Conservation (phyloP, 78 protist genomes). For the Acrasis kona region DNA sequence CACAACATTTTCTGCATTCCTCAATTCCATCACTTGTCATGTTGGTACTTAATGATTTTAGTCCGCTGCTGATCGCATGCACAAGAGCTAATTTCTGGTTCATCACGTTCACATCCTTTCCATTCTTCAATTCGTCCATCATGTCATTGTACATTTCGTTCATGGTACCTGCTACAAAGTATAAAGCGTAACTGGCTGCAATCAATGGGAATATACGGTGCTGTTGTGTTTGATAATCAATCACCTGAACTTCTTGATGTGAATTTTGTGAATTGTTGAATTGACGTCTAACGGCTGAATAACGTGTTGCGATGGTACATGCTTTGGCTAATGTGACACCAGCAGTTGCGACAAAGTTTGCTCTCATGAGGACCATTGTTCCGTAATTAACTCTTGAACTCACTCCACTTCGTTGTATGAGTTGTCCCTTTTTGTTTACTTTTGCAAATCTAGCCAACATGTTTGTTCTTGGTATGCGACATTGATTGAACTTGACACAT, state of each 20-base stretch:
- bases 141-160: background rate
- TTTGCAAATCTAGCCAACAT: background rate
- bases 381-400: background rate
- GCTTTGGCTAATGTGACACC: background rate
- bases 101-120: background rate
- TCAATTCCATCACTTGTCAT: constrained; percentile 41
- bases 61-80: constrained; percentile 60
- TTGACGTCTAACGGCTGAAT: constrained; percentile 49
- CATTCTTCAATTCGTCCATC: no score
- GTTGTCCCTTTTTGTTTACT: background rate
- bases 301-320: constrained; percentile 50
- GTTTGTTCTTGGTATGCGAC: background rate
- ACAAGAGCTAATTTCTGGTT: constrained; percentile 39
- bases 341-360: background rate
- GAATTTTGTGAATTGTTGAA: background rate
- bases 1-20: constrained; percentile 42
- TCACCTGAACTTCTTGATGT: constrained; percentile 1
- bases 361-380: constrained; percentile 5
- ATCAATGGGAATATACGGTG: constrained; percentile 19
- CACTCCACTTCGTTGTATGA: no score
- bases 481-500: background rate
- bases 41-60: constrained; percentile 45
- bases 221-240: constrained; percentile 44
- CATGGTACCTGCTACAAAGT: constrained; percentile 7
- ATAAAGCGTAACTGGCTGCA: constrained; percentile 14